Conservation (phyloP, 768 basidiomycete genomes). For the Podaxis sp. region DNA sequence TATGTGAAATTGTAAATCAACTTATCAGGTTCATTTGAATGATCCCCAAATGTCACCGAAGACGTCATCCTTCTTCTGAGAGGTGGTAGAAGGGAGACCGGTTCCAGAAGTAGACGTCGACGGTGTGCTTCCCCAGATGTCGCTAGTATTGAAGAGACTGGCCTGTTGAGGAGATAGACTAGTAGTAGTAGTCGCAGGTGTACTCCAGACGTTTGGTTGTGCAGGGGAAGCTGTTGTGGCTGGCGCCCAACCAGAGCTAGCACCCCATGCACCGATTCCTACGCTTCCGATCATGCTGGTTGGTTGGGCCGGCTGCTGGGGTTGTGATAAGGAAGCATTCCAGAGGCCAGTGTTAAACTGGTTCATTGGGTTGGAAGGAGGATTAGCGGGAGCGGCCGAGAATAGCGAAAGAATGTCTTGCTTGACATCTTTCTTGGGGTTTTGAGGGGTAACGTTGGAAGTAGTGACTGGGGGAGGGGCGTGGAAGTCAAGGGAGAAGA, state of each 20-base stretch:
- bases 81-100: neutral
- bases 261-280: constrained; percentile 66
- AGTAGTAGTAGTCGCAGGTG: constrained; percentile 24
- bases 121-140: constrained; percentile 56
- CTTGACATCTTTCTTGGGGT: constrained; percentile 70
- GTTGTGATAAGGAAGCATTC: constrained; percentile 24
- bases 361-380: constrained; percentile 32
- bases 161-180: constrained; percentile 28
- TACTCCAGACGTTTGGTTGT: constrained; percentile 43
- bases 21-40: constrained; percentile 54
- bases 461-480: constrained; percentile 36
- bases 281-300: constrained; percentile 56
- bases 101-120: constrained; percentile 3
- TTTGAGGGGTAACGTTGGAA: constrained; percentile 27
- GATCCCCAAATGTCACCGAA: constrained; percentile 86
- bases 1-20: neutral
- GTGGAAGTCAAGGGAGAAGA: constrained; percentile 88
- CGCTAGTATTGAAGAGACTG: constrained; percentile 47
- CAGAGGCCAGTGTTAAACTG: constrained; percentile 35
- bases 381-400: constrained; percentile 43
- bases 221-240: constrained; percentile 28
- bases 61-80: constrained; percentile 67
- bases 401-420: constrained; percentile 86
- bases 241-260: constrained; percentile 61
- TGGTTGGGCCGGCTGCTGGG: constrained; percentile 26